Evolutionary conservation across 306 rosid species (phyloP).

Genomic region (Bauhinia variegata): DNA sequence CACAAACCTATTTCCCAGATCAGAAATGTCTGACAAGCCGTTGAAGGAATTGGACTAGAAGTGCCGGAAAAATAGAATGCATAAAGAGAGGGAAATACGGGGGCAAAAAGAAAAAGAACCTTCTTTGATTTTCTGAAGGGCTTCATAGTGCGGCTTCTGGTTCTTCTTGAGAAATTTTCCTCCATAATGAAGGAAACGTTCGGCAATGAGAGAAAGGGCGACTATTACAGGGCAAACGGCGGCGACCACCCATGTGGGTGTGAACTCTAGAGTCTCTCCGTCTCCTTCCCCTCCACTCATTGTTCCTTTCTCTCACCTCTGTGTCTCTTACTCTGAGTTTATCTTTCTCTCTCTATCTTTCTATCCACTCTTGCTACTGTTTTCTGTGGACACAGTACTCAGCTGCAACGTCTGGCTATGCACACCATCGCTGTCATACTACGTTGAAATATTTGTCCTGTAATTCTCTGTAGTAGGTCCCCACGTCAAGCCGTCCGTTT

Average conservation of each 20-base stretch:
- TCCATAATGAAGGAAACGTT: constrained; percentile 66
- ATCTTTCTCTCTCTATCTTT: background rate
- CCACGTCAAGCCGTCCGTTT: no score
- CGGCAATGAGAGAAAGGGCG: constrained; percentile 65
- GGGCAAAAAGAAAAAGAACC: constrained; percentile 34
- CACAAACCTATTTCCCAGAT: background rate
- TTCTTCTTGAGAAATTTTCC: constrained; percentile 61
- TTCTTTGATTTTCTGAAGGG: constrained; percentile 81
- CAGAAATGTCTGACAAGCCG: background rate
- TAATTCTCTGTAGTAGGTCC: no score
- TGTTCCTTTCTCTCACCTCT: background rate
- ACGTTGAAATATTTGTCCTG: no score
- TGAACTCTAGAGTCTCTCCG: constrained; percentile 63
- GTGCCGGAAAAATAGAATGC: background rate
- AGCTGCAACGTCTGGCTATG: no score
- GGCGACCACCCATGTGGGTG: constrained; percentile 92
- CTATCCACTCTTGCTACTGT: background rate
- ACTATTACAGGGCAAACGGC: constrained; percentile 76
- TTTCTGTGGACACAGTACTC: no score
- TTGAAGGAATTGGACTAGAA: background rate
- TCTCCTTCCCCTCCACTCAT: constrained; percentile 77
- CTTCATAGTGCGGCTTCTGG: constrained; percentile 83
- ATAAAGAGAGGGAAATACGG: no score
- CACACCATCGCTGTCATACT: no score
- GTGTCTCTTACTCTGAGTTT: no score